Evolutionary conservation across 768 basidiomycete genomes (phyloP), one percentile per base, ranked within the genome.

Genomic region (Paxillus rubicundulus): DNA sequence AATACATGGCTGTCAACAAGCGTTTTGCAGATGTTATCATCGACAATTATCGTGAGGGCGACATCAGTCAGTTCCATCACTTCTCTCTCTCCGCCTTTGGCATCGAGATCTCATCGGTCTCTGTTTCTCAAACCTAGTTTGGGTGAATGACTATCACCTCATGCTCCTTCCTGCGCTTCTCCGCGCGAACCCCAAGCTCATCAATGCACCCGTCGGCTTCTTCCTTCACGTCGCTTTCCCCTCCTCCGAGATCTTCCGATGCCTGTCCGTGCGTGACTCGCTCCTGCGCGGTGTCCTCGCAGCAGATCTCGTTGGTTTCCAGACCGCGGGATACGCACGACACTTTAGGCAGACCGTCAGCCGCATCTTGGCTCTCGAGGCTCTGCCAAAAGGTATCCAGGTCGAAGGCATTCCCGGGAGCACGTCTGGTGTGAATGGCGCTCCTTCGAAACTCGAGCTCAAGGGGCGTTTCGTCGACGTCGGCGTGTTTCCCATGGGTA

Each of bases 151-250:
- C 73, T 99, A 98, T 70, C 96, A 99, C 64, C 85, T 98, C 44
- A 87, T 97, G 77, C 85, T 98, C 45, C 82, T 97, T 9, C 96
- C 96, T 1, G 78, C 81, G 39, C 84, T 98, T 71, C 80, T 98
- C 27, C 86, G 95, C 45, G 77, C 84, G 24, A 56, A 78, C 71
- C 20, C 76, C 68, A 49, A 78, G 63, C 66, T 92, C 7, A 47
- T 62, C 12, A 51, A 70, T 13, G 74, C 73, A 2, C 72, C 74
- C 38, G 78, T 80, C 54, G 82, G 89, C 2, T 97, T 98, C 81
- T 98, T 98, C 79, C 82, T 97, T 72, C 96, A 98, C 66, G 93
- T 95, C 50, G 91, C 96, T 2, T 98, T 97, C 74, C 96, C 95
- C 3, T 88, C 85, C 38, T 92, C 90, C 24, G 96, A 98, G 70